These are phyloP conservation scores for Metschnikowia vanudenii DNA, from an alignment of 805 yeast genomes.

Conservation along the genomic window DNA sequence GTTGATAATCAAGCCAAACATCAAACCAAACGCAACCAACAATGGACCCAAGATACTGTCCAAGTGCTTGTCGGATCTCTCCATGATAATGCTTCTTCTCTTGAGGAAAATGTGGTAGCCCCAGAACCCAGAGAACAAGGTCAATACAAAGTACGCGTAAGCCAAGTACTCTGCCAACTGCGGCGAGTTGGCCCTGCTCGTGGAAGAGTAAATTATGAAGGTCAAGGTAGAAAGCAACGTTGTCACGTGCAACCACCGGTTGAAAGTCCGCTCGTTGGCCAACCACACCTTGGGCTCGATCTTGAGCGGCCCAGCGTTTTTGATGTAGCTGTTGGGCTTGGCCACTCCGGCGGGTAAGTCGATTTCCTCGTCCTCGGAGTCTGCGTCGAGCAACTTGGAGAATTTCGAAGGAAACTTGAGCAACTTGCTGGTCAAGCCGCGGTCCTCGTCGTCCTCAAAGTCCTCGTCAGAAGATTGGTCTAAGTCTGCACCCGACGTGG, in stretches of 20 bases:
- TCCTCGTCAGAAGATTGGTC: constrained; percentile 36
- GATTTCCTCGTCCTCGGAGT: constrained; percentile 81
- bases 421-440: constrained; percentile 20
- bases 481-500: constrained; percentile 19
- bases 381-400: constrained; percentile 55
- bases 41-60: constrained; percentile 91
- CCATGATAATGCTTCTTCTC: constrained; percentile 70
- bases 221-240: constrained; percentile 82
- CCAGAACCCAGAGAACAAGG: constrained; percentile 85
- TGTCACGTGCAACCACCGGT: constrained; percentile 91
- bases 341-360: constrained; percentile 85
- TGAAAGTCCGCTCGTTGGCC: constrained; percentile 96
- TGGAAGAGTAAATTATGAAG: constrained; percentile 77
- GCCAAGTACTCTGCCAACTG: constrained; percentile 67
- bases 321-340: constrained; percentile 74
- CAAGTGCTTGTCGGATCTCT: constrained; percentile 81
- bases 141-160: constrained; percentile 73
- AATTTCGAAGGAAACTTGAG: constrained; percentile 28
- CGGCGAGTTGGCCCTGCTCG: constrained; percentile 63
- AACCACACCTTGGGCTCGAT: constrained; percentile 98
- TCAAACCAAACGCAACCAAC: constrained; percentile 66
- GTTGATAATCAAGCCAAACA: constrained; percentile 65
- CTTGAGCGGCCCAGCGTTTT: constrained; percentile 87
- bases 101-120: constrained; percentile 74
- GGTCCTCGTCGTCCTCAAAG: constrained; percentile 23